phyloP scores from a whole-genome alignment of 225 moss, liverwort and hornwort genomes.

The Polytrichum commune region DNA sequence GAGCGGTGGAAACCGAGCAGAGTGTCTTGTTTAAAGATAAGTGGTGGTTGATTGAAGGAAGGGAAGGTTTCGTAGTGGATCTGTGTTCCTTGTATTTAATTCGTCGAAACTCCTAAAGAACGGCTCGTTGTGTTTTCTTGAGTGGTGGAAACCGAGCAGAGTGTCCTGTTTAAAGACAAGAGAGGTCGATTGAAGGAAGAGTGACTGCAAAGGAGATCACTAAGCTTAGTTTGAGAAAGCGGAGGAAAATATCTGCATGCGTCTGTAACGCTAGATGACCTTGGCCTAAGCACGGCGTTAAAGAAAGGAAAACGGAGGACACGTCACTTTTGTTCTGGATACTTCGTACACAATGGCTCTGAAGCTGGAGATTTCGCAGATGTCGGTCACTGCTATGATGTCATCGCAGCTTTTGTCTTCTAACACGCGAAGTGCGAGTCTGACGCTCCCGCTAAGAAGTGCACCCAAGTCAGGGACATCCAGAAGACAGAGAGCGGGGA shows the following conservation, averaged over 20 bases:
- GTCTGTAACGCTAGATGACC: not conserved
- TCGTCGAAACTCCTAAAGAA: too few relatives aligned
- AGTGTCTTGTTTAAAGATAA: too few relatives aligned
- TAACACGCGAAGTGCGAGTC: not conserved
- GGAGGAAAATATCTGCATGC: not conserved
- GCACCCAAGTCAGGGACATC: slow-evolving; percentile 9
- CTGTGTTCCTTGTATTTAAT: too few relatives aligned
- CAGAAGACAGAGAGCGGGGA: slow-evolving; percentile 11
- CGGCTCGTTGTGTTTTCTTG: too few relatives aligned
- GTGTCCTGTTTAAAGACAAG: too few relatives aligned
- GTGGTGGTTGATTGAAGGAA: too few relatives aligned
- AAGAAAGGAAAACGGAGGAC: not conserved
- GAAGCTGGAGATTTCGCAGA: slow-evolving; percentile 19
- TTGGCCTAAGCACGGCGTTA: too few relatives aligned
- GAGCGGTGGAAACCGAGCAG: too few relatives aligned
- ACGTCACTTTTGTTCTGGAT: not conserved
- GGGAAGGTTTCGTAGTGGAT: too few relatives aligned
- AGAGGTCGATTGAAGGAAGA: too few relatives aligned
- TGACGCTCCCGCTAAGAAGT: slow-evolving; percentile 7
- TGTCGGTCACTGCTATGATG: slow-evolving; percentile 8
- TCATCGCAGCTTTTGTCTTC: slow-evolving; percentile 16
- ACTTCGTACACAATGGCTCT: slow-evolving; percentile 23
- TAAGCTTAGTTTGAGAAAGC: not conserved
- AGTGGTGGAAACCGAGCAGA: too few relatives aligned
- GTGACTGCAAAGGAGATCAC: too few relatives aligned